Percentiles rank a stretch among this genome's conserved stretches.
These are phyloP conservation scores for Eucalyptus guilfoylei DNA, from an alignment of 345 rosid species.

Conservation along the genomic window DNA sequence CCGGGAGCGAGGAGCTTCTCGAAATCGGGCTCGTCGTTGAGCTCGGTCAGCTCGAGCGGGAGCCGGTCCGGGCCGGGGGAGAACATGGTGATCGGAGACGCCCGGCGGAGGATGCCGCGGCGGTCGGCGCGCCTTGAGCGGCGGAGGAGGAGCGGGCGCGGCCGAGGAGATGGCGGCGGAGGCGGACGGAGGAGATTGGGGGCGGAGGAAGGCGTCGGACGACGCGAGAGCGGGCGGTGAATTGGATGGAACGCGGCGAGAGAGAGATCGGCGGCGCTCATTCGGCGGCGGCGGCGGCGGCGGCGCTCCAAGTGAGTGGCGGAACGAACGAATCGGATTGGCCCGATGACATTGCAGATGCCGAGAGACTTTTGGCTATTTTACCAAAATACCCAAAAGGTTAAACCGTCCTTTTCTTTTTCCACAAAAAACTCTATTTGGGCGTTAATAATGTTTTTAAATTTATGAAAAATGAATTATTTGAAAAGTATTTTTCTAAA, in stretches of 20 bases:
- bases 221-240: neutral
- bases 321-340: neutral
- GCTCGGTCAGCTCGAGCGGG: slow-evolving; percentile 14
- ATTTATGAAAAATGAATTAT: neutral
- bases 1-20: slow-evolving; percentile 30
- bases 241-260: neutral
- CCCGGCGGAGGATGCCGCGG: slow-evolving; percentile 1
- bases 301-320: neutral
- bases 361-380: neutral
- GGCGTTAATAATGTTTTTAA: no score
- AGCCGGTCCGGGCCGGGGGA: neutral
- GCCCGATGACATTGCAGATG: neutral
- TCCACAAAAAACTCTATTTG: rapidly evolving
- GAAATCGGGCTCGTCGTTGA: slow-evolving; percentile 53
- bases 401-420: neutral
- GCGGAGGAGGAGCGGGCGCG: neutral
- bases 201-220: neutral
- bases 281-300: neutral
- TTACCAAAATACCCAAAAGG: neutral
- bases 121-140: neutral
- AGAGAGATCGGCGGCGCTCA: neutral
- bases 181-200: neutral
- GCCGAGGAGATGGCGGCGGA: neutral
- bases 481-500: rapidly evolving
- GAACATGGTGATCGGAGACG: slow-evolving; percentile 2